These are phyloP conservation scores for Osmanthus fragrans DNA, from an alignment of 257 asterid genomes.

Conservation along the genomic window DNA sequence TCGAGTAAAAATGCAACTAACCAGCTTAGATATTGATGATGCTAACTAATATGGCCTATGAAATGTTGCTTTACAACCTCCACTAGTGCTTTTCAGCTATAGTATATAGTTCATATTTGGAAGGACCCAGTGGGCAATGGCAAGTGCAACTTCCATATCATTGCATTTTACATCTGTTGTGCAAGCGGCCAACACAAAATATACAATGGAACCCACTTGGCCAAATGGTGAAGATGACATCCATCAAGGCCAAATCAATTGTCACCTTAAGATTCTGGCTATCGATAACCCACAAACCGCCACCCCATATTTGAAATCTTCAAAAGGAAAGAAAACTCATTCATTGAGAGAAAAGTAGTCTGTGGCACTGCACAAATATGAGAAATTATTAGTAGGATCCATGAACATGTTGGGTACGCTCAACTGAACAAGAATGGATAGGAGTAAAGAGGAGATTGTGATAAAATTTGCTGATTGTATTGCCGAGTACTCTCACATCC, in stretches of 20 bases:
- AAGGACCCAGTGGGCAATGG: not conserved
- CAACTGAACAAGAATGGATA: not conserved
- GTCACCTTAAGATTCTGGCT: not conserved
- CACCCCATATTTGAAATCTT: not conserved
- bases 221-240: conserved; percentile 6
- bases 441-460: not conserved
- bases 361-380: not conserved
- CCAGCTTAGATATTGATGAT: not conserved
- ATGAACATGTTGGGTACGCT: not conserved
- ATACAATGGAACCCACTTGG: conserved; percentile 29
- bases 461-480: not conserved
- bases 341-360: not conserved
- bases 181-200: conserved; percentile 26
- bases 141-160: conserved; percentile 24
- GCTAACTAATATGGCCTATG: not conserved
- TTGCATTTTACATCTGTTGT: conserved; percentile 16
- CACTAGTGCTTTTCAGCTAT: not conserved
- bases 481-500: too few species aligned
- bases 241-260: conserved; percentile 1
- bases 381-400: not conserved
- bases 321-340: not conserved
- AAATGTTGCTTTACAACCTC: not conserved
- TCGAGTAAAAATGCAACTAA: too few species aligned
- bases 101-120: not conserved
- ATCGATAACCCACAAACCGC: not conserved